Evolutionary conservation across 495 filamentous ascomycete genomes (phyloP), one percentile per base, ranked within the genome.

Genomic region (Penicillium ochrochloron): DNA sequence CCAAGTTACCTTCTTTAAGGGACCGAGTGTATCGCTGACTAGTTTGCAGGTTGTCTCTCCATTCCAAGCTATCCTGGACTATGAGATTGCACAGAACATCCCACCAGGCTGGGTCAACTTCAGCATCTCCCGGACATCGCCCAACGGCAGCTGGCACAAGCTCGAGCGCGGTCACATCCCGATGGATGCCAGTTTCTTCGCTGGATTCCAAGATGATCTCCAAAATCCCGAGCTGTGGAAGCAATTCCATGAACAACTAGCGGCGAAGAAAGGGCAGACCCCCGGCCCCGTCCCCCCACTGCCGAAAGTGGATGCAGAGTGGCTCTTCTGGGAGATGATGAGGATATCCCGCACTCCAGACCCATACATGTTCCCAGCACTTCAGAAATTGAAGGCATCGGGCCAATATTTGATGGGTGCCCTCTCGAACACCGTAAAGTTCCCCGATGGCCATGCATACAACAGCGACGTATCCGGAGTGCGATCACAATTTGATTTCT

Each of bases 261-360:
- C 65, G 27, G 63, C 68, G 31, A 79, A 76, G 59, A 69, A 77
- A 35, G 54, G 74, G 46, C 56, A 68, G 57, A 35, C 65, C 61
- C 31, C 62, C 46, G 39, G 72, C 68, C 10, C 77, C 73, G 59
- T 84, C 5, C 90, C 90, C 9, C 86, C 89, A 5, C 64, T 92
- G 10, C 94, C 94, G 0, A 70, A 80, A 3, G 81, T 99, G 37
- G 90, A 97, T 71, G 92, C 87, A 6, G 88, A 93, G 70, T 84
- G 75, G 72, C 82, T 99, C 11, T 97, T 98, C 83, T 91, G 89
- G 86, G 86, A 88, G 62, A 98, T 99, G 95, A 97, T 99, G 93
- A 75, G 82, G 9, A 73, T 84, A 37, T 88, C 90, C 0, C 82
- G 88, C 1, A 75, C 78, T 0, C 88, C 90, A 8, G 94, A 99